Conservation (phyloP, 225 moss, liverwort and hornwort genomes). For the Takakia lepidozioides region DNA sequence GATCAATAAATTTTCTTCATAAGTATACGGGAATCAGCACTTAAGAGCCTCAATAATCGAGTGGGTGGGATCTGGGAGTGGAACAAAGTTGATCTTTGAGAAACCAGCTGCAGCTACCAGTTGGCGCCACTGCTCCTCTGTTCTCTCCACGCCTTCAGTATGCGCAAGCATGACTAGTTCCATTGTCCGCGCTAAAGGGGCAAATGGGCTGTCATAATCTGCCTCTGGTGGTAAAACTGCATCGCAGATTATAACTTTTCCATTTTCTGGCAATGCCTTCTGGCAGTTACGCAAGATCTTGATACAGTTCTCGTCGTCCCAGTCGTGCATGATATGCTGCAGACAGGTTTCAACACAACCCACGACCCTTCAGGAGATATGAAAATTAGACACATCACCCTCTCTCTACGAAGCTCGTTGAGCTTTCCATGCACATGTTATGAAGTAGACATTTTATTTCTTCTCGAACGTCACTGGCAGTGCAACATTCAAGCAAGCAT, state of each 20-base stretch:
- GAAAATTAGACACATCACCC: no score
- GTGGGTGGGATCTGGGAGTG: no score
- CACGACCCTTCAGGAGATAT: no score
- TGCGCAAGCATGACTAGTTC: conserved; percentile 2
- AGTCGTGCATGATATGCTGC: conserved; percentile 34
- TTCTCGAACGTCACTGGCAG: no score
- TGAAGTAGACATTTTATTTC: no score
- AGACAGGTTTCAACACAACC: no score
- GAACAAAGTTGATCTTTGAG: background rate
- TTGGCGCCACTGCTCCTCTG: conserved; percentile 2
- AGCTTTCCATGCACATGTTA: no score
- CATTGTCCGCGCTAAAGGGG: background rate
- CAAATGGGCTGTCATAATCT: background rate
- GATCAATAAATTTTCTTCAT: no score
- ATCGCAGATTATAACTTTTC: conserved; percentile 19
- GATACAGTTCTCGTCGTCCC: conserved; percentile 16
- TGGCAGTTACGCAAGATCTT: conserved; percentile 17
- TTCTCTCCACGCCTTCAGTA: conserved; percentile 3
- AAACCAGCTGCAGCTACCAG: background rate
- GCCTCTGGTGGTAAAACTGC: background rate
- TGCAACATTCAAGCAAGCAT: no score
- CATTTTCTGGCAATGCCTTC: conserved; percentile 14
- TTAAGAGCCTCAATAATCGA: no score
- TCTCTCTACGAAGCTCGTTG: no score
- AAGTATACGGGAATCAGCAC: no score